These are phyloP conservation scores for Oryza rufipogon DNA, from an alignment of 176 grass and related monocot genomes.

Conservation along the genomic window DNA sequence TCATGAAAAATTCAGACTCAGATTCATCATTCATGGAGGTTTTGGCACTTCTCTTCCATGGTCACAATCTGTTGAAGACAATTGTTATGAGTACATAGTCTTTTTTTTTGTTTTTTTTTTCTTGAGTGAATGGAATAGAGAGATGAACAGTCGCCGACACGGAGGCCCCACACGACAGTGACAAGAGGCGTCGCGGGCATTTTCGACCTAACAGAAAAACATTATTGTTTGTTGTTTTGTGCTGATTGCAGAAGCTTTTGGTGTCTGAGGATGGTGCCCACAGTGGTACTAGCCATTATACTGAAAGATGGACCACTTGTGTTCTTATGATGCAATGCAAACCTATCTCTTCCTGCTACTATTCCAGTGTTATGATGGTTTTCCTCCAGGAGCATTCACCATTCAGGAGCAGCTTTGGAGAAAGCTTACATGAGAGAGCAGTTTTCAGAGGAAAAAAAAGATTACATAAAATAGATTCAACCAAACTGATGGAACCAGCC, in stretches of 20 bases:
- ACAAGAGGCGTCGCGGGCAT: neutral
- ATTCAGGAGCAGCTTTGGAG: neutral
- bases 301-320: conserved; percentile 22
- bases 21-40: neutral
- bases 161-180: neutral
- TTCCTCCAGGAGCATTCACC: neutral
- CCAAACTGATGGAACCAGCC: neutral
- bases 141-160: neutral
- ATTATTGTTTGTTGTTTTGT: neutral
- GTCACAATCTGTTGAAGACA: neutral
- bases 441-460: neutral
- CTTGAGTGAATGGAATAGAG: neutral
- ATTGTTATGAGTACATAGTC: neutral
- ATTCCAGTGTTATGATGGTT: neutral
- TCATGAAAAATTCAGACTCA: neutral
- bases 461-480: neutral
- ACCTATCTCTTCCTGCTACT: neutral
- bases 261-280: neutral
- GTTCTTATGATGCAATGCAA: neutral
- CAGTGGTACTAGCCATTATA: neutral
- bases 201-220: neutral
- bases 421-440: neutral
- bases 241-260: neutral
- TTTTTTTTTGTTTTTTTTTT: neutral
- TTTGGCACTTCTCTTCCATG: neutral